Evolutionary conservation across 768 basidiomycete genomes (phyloP).

Genomic region (Melanogaster broomeanus): DNA sequence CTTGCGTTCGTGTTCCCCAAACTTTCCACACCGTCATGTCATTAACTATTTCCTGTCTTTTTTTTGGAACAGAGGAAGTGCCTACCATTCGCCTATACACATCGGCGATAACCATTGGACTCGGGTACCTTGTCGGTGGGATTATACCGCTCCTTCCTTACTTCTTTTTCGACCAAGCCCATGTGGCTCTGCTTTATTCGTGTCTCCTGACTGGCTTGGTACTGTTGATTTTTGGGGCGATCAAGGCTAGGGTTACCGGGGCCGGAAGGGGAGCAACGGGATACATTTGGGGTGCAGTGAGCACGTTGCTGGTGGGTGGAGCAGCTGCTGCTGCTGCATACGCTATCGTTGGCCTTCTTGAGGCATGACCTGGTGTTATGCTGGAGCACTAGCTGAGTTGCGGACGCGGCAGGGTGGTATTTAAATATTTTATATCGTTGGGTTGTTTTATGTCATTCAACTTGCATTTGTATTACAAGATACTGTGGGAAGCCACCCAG

Average conservation of each 20-base stretch:
- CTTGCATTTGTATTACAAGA: neutral
- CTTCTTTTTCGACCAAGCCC: slow-evolving; percentile 80
- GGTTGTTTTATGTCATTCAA: neutral
- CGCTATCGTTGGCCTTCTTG: slow-evolving; percentile 54
- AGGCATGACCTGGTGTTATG: slow-evolving; percentile 19
- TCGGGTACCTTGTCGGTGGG: slow-evolving; percentile 92
- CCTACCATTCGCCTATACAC: slow-evolving; percentile 81
- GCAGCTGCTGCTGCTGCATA: slow-evolving; percentile 81
- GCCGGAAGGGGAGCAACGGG: slow-evolving; percentile 63
- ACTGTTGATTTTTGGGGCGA: slow-evolving; percentile 85
- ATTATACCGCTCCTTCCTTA: slow-evolving; percentile 91
- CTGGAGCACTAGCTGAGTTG: neutral
- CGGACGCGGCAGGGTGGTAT: neutral
- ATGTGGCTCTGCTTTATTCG: slow-evolving; percentile 69
- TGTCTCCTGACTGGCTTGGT: slow-evolving; percentile 81
- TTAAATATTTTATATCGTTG: slow-evolving; percentile 3
- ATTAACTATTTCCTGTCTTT: neutral
- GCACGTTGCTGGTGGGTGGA: slow-evolving; percentile 88
- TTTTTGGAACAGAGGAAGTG: slow-evolving; percentile 84
- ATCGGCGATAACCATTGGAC: slow-evolving; percentile 93
- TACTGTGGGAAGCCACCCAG: too few relatives aligned
- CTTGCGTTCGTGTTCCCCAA: slow-evolving; percentile 53
- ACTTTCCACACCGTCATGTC: neutral
- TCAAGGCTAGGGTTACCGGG: slow-evolving; percentile 90
- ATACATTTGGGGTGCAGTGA: slow-evolving; percentile 86